Base-by-base conservation (phyloP, 2,329 filamentous ascomycete species). In the Aureobasidium lini region DNA sequence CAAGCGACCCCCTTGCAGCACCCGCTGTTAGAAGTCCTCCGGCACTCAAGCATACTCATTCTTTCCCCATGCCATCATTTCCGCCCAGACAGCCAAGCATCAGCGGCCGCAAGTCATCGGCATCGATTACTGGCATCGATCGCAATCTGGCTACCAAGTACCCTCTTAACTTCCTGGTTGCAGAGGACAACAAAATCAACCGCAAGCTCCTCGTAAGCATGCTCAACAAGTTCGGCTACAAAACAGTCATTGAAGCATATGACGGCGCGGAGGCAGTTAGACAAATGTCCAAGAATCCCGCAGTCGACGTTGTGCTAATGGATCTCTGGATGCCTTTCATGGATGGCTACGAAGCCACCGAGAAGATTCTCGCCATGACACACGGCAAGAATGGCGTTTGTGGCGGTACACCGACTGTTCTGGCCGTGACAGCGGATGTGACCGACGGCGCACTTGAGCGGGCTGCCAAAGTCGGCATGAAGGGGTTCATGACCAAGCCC, bases 241-340 rank as follows among this genome's bases (percentile, higher is more conserved):
- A 74, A 31, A 77, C 79, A 58, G 79, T 89, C 13, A 76, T 80
- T 58, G 81, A 88, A 69, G 86, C 86, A 0, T 84, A 84, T 65
- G 85, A 89, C 66, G 86, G 86, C 42, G 79, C 80, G 47, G 84
- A 89, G 66, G 86, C 86, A 0, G 84, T 89, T 1, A 77, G 81
- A 16, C 77, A 82, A 46, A 86, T 86, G 76, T 67, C 64, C 31
- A 64, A 62, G 63, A 70, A 72, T 43, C 48, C 46, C 4, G 23
- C 43, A 3, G 81, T 88, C 60, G 81, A 88, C 65, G 79, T 87
- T 1, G 78, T 89, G 28, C 73, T 89, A 44, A 89, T 89, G 86
- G 86, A 89, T 70, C 78, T 89, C 9, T 89, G 86, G 86, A 89
- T 89, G 85, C 86, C 86, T 0, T 77, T 84, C 63, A 84, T 89